These are phyloP conservation scores for Amoeboradix gromovi DNA, from an alignment of 371 early-diverging fungal genomes.

Conservation along the genomic window DNA sequence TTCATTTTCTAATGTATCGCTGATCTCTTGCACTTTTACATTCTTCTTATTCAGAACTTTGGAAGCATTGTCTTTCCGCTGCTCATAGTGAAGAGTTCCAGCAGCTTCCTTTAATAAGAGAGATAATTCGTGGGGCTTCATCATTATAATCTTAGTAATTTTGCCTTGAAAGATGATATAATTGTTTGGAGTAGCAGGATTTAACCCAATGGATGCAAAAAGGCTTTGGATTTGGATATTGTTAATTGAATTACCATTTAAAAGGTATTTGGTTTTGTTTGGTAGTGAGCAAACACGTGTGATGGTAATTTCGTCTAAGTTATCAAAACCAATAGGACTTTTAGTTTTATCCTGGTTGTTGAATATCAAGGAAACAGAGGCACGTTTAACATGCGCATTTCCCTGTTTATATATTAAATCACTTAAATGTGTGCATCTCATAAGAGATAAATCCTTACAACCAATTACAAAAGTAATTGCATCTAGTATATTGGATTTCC, in stretches of 20 bases:
- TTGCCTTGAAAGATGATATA: slow-evolving; percentile 96
- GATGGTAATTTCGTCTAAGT: slow-evolving; percentile 53
- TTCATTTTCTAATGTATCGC: no score
- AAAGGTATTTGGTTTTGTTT: slow-evolving; percentile 59
- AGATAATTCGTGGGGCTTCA: slow-evolving; percentile 84
- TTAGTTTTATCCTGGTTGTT: slow-evolving; percentile 54
- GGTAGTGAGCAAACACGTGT: slow-evolving; percentile 20
- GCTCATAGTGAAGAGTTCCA: slow-evolving; percentile 92
- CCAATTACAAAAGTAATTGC: slow-evolving; percentile 98
- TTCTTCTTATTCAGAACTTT: slow-evolving; percentile 84
- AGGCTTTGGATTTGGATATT: slow-evolving; percentile 65
- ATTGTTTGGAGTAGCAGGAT: slow-evolving; percentile 92
- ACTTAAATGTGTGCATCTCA: slow-evolving; percentile 69
- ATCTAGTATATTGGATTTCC: slow-evolving; percentile 97
- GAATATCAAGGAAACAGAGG: slow-evolving; percentile 84
- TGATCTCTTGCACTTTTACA: slow-evolving; percentile 67
- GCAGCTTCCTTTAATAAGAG: slow-evolving; percentile 97
- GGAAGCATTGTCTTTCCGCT: slow-evolving; percentile 76
- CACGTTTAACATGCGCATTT: slow-evolving; percentile 82
- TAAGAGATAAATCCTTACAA: slow-evolving; percentile 17
- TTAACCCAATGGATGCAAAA: slow-evolving; percentile 83
- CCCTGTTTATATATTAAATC: slow-evolving; percentile 93
- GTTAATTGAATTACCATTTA: slow-evolving; percentile 72
- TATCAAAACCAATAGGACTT: slow-evolving; percentile 72
- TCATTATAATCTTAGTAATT: slow-evolving; percentile 93